Percentiles rank a stretch among this genome's conserved stretches.
These are phyloP conservation scores for Pythium pyrilobum DNA, from an alignment of 352 stramenopile genomes.

Conservation along the genomic window DNA sequence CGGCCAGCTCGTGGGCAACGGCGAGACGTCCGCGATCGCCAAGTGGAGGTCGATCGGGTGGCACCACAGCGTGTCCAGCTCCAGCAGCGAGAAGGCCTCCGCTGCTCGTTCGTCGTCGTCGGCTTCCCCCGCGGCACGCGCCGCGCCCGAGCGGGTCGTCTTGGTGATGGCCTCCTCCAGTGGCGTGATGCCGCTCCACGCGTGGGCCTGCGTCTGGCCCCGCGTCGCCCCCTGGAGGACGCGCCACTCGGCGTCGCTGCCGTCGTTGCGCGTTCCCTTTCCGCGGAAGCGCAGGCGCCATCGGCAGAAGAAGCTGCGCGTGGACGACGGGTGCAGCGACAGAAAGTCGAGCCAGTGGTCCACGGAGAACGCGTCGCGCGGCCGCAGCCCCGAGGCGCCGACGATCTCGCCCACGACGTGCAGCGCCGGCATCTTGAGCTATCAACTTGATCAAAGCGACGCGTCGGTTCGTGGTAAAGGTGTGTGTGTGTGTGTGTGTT, in stretches of 20 bases:
- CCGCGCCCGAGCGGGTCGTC: not conserved
- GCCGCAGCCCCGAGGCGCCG: conserved; percentile 31
- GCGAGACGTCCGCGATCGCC: conserved; percentile 2
- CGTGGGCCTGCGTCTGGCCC: conserved; percentile 47
- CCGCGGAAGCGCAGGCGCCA: conserved; percentile 27
- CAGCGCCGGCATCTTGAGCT: conserved; percentile 28
- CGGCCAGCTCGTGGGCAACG: conserved; percentile 32
- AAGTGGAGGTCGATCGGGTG: conserved; percentile 54
- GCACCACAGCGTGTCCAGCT: conserved; percentile 43
- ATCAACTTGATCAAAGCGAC: not conserved
- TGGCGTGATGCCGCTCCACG: conserved; percentile 7
- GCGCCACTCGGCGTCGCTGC: conserved; percentile 20
- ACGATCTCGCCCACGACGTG: conserved; percentile 48
- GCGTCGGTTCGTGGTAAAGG: conserved; percentile 5
- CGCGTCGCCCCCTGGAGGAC: conserved; percentile 32
- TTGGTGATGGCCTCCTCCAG: conserved; percentile 9
- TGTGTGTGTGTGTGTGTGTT: no score
- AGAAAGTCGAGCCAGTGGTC: conserved; percentile 33
- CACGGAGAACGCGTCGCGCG: conserved; percentile 15
- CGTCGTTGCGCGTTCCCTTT: not conserved
- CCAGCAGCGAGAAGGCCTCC: not conserved
- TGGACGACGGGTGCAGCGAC: conserved; percentile 30
- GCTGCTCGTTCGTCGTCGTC: not conserved
- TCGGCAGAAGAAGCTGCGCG: conserved; percentile 44
- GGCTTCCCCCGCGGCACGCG: conserved; percentile 5